A percentile compares a stretch with the other conserved stretches of the same genome.
phyloP scores from a whole-genome alignment of 2,329 filamentous ascomycete genomes.

The Aureobasidium subglaciale region DNA sequence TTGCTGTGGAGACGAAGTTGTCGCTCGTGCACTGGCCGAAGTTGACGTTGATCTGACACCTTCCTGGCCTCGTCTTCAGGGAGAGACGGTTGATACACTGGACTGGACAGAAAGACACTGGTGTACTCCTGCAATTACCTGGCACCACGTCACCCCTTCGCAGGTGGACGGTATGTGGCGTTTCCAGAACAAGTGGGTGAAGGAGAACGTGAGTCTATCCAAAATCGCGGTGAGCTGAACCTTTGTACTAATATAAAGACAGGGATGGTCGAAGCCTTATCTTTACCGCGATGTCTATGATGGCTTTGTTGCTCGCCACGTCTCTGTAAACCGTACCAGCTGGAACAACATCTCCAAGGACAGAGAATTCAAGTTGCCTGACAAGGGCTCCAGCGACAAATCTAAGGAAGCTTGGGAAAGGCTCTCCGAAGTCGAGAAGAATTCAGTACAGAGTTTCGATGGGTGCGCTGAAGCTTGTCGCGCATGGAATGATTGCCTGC shows the following conservation, averaged over 20 bases:
- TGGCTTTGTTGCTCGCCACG: conserved; percentile 26
- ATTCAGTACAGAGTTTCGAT: conserved; percentile 22
- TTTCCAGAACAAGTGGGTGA: conserved; percentile 21
- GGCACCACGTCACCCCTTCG: conserved; percentile 26
- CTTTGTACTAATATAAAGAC: neutral
- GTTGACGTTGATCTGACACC: conserved; percentile 38
- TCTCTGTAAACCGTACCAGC: conserved; percentile 24
- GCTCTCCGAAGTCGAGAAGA: conserved; percentile 23
- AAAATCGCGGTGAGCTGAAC: neutral
- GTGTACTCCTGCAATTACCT: conserved; percentile 36
- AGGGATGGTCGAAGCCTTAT: conserved; percentile 29
- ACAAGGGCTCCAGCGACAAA: conserved; percentile 11
- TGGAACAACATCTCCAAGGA: conserved; percentile 31
- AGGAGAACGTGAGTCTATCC: conserved; percentile 4
- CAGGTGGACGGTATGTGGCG: conserved; percentile 28
- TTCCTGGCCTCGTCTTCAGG: conserved; percentile 38
- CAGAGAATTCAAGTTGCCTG: conserved; percentile 21
- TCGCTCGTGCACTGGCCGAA: conserved; percentile 42
- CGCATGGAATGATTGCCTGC: conserved; percentile 24
- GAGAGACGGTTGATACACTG: conserved; percentile 34
- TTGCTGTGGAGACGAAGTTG: conserved; percentile 48
- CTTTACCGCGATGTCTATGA: conserved; percentile 29
- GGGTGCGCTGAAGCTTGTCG: conserved; percentile 27
- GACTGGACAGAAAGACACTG: conserved; percentile 35
- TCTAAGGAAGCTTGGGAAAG: conserved; percentile 20